Evolutionary conservation across 2,329 filamentous ascomycete genomes (phyloP), one percentile per base, ranked within the genome.

Genomic region (Dactylellina parvicollis): DNA sequence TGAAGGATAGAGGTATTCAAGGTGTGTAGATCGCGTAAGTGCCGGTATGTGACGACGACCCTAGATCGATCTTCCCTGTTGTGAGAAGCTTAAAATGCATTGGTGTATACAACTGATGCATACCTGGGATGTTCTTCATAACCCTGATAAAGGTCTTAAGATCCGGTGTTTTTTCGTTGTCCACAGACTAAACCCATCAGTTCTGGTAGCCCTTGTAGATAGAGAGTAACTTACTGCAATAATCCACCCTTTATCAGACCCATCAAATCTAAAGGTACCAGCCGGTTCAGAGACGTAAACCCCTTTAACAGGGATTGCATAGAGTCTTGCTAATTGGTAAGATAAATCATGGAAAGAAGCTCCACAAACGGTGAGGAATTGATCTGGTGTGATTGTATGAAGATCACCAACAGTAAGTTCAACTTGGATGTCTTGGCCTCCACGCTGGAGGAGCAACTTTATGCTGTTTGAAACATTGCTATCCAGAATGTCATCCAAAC

Each of bases 291-390:
- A 98, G 70, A 98, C 90, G 79, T 92, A 99, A 16, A 99, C 92
- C 32, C 95, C 95, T 80, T 92, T 90, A 77, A 92, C 90, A 8
- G 93, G 89, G 67, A 99, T 93, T 32, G 93, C 94, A 80, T 97
- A 98, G 3, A 97, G 86, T 8, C 95, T 89, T n/a, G 95, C 92
- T 81, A 98, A 93, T 80, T 99, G 95, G 80, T 99, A 99, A 0
- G 96, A 99, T 16, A 99, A 84, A 79, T 96, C 88, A 82, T 99
- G 96, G 84, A 99, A 98, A 70, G 92, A 94, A 22, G 89, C 95
- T 18, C 95, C 96, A 42, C 93, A 92, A 44, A 98, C 94, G 3
- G 92, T 92, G 60, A 98, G 91, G 79, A 98, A 99, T 73, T 93
- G 90, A 81, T 97, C 93, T 12, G 96, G 95, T 2, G 95, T 98